phyloP scores from a whole-genome alignment of 768 basidiomycete species.

The Trametes punicea region DNA sequence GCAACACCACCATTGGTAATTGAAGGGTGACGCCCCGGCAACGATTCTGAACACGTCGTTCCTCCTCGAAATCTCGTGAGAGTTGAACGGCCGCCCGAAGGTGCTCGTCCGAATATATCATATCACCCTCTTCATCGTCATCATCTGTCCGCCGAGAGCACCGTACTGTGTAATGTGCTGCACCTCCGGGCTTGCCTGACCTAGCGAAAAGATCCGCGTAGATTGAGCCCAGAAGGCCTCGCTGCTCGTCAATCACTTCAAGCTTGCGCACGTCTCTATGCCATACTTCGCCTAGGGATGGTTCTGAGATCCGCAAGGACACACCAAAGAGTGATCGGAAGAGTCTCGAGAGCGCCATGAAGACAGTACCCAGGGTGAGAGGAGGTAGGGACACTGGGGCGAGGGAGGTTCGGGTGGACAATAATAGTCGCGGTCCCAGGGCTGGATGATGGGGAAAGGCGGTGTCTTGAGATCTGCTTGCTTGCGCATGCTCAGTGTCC shows the following conservation, averaged over 20 bases:
- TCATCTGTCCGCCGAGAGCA: slow-evolving; percentile 92
- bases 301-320: slow-evolving; percentile 65
- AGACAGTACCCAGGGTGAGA: slow-evolving; percentile 85
- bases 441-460: slow-evolving; percentile 64
- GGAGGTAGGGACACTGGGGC: slow-evolving; percentile 71
- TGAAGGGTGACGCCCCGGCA: slow-evolving; percentile 74
- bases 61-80: slow-evolving; percentile 61
- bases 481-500: slow-evolving; percentile 65
- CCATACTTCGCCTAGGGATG: slow-evolving; percentile 83
- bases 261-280: slow-evolving; percentile 85
- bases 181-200: slow-evolving; percentile 81
- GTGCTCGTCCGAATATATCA: slow-evolving; percentile 40
- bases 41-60: slow-evolving; percentile 55
- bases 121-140: slow-evolving; percentile 76
- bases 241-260: slow-evolving; percentile 87
- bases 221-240: slow-evolving; percentile 88
- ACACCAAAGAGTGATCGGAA: slow-evolving; percentile 89
- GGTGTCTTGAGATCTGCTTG: slow-evolving; percentile 63
- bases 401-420: slow-evolving; percentile 76
- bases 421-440: slow-evolving; percentile 98
- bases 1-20: slow-evolving; percentile 85
- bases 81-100: slow-evolving; percentile 26
- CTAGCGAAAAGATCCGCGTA: slow-evolving; percentile 91
- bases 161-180: slow-evolving; percentile 96
- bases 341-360: slow-evolving; percentile 87